These are phyloP conservation scores for Malus fusca DNA, from an alignment of 306 rosid species.

Conservation along the genomic window DNA sequence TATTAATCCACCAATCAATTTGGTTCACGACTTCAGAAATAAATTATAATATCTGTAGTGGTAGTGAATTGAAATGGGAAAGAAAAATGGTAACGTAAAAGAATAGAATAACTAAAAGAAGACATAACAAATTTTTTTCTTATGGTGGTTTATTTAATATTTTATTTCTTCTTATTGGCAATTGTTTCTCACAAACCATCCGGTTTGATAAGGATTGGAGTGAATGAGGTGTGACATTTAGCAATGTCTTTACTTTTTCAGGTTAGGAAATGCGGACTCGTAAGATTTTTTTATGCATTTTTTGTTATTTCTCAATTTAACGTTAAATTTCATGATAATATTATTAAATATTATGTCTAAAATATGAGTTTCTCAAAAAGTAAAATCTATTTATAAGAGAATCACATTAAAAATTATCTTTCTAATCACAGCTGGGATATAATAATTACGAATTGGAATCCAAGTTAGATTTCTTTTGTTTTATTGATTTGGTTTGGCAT, in stretches of 20 bases:
- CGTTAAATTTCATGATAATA: no score
- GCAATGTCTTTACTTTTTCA: neutral
- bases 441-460: neutral
- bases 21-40: constrained; percentile 16
- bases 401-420: no score
- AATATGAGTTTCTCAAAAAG: no score
- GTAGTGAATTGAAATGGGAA: neutral
- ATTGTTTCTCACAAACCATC: constrained; percentile 20
- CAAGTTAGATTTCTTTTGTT: neutral
- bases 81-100: neutral
- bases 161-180: neutral
- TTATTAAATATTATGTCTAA: no score
- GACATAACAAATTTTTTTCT: neutral
- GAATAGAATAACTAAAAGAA: neutral
- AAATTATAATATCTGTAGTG: neutral
- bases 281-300: no score
- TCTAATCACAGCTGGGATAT: neutral
- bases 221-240: neutral
- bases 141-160: neutral
- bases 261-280: neutral
- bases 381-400: no score
- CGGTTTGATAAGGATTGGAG: constrained; percentile 18
- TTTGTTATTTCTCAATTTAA: no score
- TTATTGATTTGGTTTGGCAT: constrained; percentile 4
- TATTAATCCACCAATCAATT: constrained; percentile 6